A percentile compares a stretch with the other conserved stretches of the same genome.
These are phyloP conservation scores for Pythium dissimile DNA, from an alignment of 352 stramenopile genomes.

Conservation along the genomic window DNA sequence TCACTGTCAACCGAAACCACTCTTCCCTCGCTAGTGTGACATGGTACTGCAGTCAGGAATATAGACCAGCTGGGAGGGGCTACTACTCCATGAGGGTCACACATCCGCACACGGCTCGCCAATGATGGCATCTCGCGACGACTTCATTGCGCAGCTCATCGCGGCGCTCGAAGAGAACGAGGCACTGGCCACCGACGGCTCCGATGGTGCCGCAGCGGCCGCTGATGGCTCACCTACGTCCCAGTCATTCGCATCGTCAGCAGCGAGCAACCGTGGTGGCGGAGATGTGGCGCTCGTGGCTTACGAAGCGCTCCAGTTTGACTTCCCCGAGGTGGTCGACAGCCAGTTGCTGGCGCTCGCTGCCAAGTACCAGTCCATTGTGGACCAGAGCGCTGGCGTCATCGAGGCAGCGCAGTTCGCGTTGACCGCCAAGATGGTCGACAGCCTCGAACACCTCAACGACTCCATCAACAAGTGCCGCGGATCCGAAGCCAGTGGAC, in stretches of 20 bases:
- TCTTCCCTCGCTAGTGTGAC: too few relatives aligned
- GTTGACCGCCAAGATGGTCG: conserved; percentile 39
- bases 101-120: too few relatives aligned
- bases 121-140: conserved; percentile 24
- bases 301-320: conserved; percentile 52
- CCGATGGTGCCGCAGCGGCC: not conserved
- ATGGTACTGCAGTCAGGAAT: too few relatives aligned
- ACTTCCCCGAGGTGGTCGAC: conserved; percentile 44
- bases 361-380: conserved; percentile 33
- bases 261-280: not conserved
- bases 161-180: conserved; percentile 51
- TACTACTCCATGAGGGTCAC: too few relatives aligned
- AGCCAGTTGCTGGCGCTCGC: conserved; percentile 37
- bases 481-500: conserved; percentile 30
- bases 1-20: too few relatives aligned
- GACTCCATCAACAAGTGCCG: conserved; percentile 21
- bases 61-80: not conserved
- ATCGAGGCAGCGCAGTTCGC: conserved; percentile 15
- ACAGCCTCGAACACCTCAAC: conserved; percentile 46
- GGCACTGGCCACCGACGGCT: conserved; percentile 4
- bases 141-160: conserved; percentile 58
- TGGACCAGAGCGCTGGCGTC: conserved; percentile 3
- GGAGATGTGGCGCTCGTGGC: conserved; percentile 21
- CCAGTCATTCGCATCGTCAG: too few relatives aligned
- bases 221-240: not conserved